Evolutionary conservation across 2,329 filamentous ascomycete species (phyloP).

Genomic region (Pyrenophora seminiperda): DNA sequence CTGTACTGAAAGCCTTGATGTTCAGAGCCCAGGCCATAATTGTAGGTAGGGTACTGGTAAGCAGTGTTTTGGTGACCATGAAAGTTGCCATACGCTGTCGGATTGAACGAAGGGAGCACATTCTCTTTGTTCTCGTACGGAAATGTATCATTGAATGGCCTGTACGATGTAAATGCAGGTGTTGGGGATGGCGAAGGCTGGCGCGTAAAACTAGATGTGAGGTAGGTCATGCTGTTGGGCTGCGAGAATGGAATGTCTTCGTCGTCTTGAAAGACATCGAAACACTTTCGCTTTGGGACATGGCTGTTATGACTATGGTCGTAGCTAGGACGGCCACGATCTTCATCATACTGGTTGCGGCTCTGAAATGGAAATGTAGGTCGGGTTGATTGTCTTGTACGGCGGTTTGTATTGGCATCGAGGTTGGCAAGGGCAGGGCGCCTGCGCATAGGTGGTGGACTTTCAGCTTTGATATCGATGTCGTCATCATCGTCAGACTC

Average conservation of each 20-base stretch:
- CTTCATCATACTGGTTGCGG: conserved; percentile 40
- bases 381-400: conserved; percentile 36
- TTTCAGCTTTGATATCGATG: conserved; percentile 45
- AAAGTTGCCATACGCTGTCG: conserved; percentile 30
- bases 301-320: conserved; percentile 34
- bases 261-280: conserved; percentile 51
- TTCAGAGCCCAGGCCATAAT: conserved; percentile 38
- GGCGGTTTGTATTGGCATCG: conserved; percentile 40
- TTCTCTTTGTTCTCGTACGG: conserved; percentile 46
- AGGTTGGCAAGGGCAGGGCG: conserved; percentile 40
- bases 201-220: conserved; percentile 41
- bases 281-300: conserved; percentile 43
- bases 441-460: conserved; percentile 32
- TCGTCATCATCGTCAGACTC: conserved; percentile 49
- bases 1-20: conserved; percentile 36
- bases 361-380: conserved; percentile 25
- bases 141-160: conserved; percentile 35
- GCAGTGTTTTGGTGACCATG: conserved; percentile 29
- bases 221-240: conserved; percentile 41
- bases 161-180: conserved; percentile 35
- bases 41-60: conserved; percentile 36
- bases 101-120: conserved; percentile 29
- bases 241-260: conserved; percentile 40
- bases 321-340: conserved; percentile 38
- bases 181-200: conserved; percentile 34